Conservation (phyloP, 2,329 filamentous ascomycete genomes). For the Stylonectria norvegica region DNA sequence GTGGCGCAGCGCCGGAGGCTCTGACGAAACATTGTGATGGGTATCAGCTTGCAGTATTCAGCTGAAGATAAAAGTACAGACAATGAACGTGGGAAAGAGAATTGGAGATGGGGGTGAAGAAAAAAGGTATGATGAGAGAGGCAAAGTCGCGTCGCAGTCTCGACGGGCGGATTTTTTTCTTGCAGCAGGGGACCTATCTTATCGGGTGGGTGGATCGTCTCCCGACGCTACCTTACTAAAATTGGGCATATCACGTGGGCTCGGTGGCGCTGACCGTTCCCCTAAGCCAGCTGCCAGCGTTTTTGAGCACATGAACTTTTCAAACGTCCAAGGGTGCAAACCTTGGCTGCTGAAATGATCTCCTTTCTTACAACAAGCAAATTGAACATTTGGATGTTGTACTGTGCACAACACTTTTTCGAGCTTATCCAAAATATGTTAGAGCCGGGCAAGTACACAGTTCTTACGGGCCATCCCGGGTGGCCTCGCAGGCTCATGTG, state of each 20-base stretch:
- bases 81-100: slow-evolving; percentile 4
- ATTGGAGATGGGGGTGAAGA: slow-evolving; percentile 7
- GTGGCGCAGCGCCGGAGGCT: slow-evolving; percentile 39
- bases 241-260: slow-evolving; percentile 3
- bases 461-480: too few relatives aligned
- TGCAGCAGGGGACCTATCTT: slow-evolving; percentile 3
- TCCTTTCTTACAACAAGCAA: too few relatives aligned
- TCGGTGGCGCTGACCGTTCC: too few relatives aligned
- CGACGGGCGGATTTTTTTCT: slow-evolving; percentile 12
- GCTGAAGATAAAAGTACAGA: background rate
- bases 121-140: slow-evolving; percentile 3
- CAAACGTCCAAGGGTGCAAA: too few relatives aligned
- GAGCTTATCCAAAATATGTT: too few relatives aligned
- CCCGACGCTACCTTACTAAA: background rate
- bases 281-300: too few relatives aligned
- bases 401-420: too few relatives aligned
- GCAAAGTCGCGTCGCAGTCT: slow-evolving; percentile 11
- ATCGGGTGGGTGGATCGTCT: slow-evolving; percentile 2
- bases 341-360: too few relatives aligned
- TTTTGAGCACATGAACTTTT: too few relatives aligned
- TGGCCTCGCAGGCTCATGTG: too few relatives aligned
- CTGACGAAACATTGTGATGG: slow-evolving; percentile 33
- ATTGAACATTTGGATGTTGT: too few relatives aligned
- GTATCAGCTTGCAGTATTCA: background rate
- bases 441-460: too few relatives aligned